Conservation (phyloP, 1,284 basidiomycete species). For the Pyrrhoderma lamaoense region DNA sequence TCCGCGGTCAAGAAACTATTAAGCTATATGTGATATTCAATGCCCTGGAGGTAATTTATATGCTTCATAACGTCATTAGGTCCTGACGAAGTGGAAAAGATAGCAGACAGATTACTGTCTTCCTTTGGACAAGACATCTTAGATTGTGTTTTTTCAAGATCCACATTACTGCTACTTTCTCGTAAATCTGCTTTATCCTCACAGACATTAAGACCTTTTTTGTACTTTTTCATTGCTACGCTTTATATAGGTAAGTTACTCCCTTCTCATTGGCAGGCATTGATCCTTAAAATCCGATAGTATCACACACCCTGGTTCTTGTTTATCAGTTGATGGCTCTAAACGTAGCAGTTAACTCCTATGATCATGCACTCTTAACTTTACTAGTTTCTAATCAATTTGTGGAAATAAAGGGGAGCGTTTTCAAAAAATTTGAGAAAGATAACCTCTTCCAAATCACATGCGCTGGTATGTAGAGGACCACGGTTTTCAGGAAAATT, state of each 20-base stretch:
- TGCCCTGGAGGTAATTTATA: conserved; percentile 73
- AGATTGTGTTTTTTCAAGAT: conserved; percentile 92
- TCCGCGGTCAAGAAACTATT: conserved; percentile 97
- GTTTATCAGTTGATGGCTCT: conserved; percentile 94
- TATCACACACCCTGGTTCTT: conserved; percentile 89
- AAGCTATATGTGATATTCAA: conserved; percentile 99
- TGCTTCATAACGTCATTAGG: conserved; percentile 10
- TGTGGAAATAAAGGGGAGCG: conserved; percentile 98
- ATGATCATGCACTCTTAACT: conserved; percentile 93
- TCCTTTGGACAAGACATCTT: conserved; percentile 98
- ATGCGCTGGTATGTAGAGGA: conserved; percentile 65
- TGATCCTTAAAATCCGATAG: conserved; percentile 33
- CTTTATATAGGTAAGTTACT: conserved; percentile 70
- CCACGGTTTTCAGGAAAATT: neutral
- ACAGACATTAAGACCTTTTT: conserved; percentile 66
- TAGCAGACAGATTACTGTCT: conserved; percentile 90
- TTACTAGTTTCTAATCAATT: conserved; percentile 97
- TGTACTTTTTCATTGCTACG: conserved; percentile 81
- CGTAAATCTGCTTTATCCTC: conserved; percentile 51
- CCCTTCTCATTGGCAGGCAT: conserved; percentile 1
- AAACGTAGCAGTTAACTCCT: conserved; percentile 98
- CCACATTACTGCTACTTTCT: conserved; percentile 76
- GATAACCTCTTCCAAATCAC: conserved; percentile 99
- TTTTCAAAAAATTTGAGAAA: conserved; percentile 99
- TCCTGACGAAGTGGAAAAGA: conserved; percentile 43